Evolutionary conservation across 23 red algal species (phyloP), one percentile per base, ranked within the genome.

Genomic region (Gracilaria gracilis): DNA sequence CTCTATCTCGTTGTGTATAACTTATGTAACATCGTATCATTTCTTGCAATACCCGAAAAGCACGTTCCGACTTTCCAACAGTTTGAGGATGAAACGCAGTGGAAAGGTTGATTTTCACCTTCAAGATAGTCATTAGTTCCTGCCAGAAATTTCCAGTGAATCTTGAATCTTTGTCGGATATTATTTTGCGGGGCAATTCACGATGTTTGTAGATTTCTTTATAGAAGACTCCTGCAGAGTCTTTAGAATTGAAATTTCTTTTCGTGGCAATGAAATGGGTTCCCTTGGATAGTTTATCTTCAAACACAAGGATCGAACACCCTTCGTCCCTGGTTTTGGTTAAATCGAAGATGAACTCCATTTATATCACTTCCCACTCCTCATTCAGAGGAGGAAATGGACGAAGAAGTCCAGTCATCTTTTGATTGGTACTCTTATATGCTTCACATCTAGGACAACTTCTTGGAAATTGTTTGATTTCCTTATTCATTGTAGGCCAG

Each of bases 301-400:
- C 65, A 4, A 86, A 37, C 14, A 86, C 64, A 1, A 73, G 20
- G 13, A 86, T 74, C 55, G n/a, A n/a, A 33, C 58, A 23, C 42
- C 49, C 74, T 51, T 44, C 44, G 2, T 57, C 36, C n/a, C 74
- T 70, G 38, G 32, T 86, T 55, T 70, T 69, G 49, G 82, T 64
- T 70, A 74, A 34, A 9, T 86, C 65, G 20, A 73, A 70, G 33
- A 86, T 66, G 65, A 70, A 86, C 0, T 86, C 65, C 65, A 86
- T 86, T n/a, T 34, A 70, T 53, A 86, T 86, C 12, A 49, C 35
- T 72, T 86, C 82, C 64, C 82, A 86, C 34, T 74, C 74, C 23
- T 86, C 57, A 9, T 16, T 13, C 36, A n/a, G 34, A 32, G 21
- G 59, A 39, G 9, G 82, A 36, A 29, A 86, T 49, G 13, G 82